These are phyloP conservation scores for Cucumis hystrix DNA, from an alignment of 306 rosid genomes.

Conservation along the genomic window DNA sequence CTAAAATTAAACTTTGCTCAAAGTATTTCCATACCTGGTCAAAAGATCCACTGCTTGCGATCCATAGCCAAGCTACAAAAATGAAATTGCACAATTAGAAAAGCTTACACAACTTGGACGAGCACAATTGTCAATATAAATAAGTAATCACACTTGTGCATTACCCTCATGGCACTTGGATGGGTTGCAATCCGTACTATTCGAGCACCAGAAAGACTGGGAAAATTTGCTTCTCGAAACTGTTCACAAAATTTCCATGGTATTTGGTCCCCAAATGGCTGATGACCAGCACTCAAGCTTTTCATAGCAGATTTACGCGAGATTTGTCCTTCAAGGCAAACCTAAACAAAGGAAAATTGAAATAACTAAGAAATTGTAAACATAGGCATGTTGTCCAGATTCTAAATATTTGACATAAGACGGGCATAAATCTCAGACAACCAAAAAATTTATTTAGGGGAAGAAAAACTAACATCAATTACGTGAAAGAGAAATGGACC, in stretches of 20 bases:
- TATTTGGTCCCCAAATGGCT: conserved; percentile 86
- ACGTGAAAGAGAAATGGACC: too few species aligned
- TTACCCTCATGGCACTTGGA: conserved; percentile 91
- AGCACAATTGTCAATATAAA: conserved; percentile 2
- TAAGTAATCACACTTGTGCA: not conserved
- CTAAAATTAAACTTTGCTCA: not conserved
- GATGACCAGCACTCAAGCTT: conserved; percentile 69
- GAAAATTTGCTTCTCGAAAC: conserved; percentile 75
- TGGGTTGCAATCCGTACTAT: conserved; percentile 97
- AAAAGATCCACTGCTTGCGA: conserved; percentile 93
- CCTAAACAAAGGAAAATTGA: conserved; percentile 15
- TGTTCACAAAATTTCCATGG: conserved; percentile 96
- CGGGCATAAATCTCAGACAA: not conserved
- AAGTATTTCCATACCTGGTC: conserved; percentile 52
- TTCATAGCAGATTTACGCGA: conserved; percentile 67
- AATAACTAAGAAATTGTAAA: not conserved
- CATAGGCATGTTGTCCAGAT: not conserved
- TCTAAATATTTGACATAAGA: not conserved
- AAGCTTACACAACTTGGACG: conserved; percentile 10
- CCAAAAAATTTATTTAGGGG: not conserved
- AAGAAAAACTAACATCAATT: too few species aligned
- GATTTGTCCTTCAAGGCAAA: conserved; percentile 82
- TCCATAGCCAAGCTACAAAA: conserved; percentile 83
- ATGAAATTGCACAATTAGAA: conserved; percentile 6
- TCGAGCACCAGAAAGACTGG: conserved; percentile 88